These are phyloP conservation scores for Pseudopediastrum boryanum DNA, from an alignment of 139 green algal genomes.

Conservation along the genomic window DNA sequence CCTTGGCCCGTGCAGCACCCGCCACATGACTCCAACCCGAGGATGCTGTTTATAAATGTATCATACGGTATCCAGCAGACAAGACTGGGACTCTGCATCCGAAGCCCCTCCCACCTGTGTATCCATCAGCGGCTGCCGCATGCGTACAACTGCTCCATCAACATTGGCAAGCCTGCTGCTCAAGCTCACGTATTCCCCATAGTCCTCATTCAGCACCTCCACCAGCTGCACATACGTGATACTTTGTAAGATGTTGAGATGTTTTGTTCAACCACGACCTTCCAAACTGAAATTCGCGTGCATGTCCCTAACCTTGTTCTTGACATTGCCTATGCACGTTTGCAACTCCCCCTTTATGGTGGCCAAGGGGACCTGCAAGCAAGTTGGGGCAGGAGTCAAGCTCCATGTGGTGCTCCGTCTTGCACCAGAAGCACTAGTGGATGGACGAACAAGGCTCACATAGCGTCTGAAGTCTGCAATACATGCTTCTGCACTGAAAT, in stretches of 20 bases:
- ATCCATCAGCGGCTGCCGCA: slow-evolving; percentile 81
- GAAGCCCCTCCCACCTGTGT: slow-evolving; percentile 53
- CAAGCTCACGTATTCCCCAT: slow-evolving; percentile 92
- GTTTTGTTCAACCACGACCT: background rate
- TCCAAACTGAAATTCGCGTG: background rate
- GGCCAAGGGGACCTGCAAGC: slow-evolving; percentile 83
- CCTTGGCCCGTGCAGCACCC: no score
- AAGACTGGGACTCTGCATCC: background rate
- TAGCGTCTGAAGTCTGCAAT: slow-evolving; percentile 82
- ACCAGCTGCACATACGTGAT: slow-evolving; percentile 66
- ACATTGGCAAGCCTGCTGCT: slow-evolving; percentile 85
- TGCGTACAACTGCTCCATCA: slow-evolving; percentile 83
- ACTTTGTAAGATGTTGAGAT: no score
- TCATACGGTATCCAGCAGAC: no score
- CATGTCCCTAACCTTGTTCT: slow-evolving; percentile 61
- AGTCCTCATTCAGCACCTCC: slow-evolving; percentile 96
- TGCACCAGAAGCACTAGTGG: background rate
- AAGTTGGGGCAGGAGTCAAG: background rate
- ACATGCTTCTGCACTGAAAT: slow-evolving; percentile 78
- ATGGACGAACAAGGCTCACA: slow-evolving; percentile 49
- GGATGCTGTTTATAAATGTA: background rate
- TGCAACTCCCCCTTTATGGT: slow-evolving; percentile 81
- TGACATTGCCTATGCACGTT: slow-evolving; percentile 72
- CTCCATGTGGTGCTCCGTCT: background rate
- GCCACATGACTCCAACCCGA: no score